Evolutionary conservation across 1,284 basidiomycete species (phyloP).

Genomic region (Tetrapyrgos nigripes): DNA sequence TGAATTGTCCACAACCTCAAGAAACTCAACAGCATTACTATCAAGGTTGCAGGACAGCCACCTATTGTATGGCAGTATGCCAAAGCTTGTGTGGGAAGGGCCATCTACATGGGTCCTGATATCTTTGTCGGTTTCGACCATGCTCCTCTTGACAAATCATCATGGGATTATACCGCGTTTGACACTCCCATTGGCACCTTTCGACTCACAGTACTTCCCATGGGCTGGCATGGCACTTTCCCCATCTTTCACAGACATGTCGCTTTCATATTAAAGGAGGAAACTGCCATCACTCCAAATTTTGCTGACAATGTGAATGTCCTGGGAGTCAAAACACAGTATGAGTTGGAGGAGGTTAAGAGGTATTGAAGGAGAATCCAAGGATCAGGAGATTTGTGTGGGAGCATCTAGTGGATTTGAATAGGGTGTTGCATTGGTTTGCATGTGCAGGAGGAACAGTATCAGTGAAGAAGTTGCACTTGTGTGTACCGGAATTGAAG

Average conservation of each 20-base stretch:
- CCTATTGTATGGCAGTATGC: constrained; percentile 24
- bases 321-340: constrained; percentile 26
- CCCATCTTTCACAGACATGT: constrained; percentile 20
- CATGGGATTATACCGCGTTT: constrained; percentile 17
- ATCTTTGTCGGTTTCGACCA: constrained; percentile 11
- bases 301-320: constrained; percentile 21
- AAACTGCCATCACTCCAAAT: constrained; percentile 10
- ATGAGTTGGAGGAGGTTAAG: constrained; percentile 25
- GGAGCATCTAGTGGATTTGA: constrained; percentile 22
- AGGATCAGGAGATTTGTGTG: constrained; percentile 28
- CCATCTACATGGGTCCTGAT: constrained; percentile 11
- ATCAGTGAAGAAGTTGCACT: constrained; percentile 28
- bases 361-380: constrained; percentile 26
- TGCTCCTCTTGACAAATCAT: neutral
- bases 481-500: constrained; percentile 22
- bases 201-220: constrained; percentile 15
- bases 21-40: constrained; percentile 33
- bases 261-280: constrained; percentile 18
- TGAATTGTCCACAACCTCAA: constrained; percentile 32
- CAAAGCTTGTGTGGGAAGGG: constrained; percentile 15
- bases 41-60: constrained; percentile 18
- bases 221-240: constrained; percentile 12
- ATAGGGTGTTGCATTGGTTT: constrained; percentile 11
- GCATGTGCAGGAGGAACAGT: constrained; percentile 30
- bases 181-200: constrained; percentile 17